Percentiles rank a stretch among this genome's conserved stretches.
These are phyloP conservation scores for Mesembryanthemum crystallinum DNA, from an alignment of 148 eudicot genomes.

Conservation along the genomic window DNA sequence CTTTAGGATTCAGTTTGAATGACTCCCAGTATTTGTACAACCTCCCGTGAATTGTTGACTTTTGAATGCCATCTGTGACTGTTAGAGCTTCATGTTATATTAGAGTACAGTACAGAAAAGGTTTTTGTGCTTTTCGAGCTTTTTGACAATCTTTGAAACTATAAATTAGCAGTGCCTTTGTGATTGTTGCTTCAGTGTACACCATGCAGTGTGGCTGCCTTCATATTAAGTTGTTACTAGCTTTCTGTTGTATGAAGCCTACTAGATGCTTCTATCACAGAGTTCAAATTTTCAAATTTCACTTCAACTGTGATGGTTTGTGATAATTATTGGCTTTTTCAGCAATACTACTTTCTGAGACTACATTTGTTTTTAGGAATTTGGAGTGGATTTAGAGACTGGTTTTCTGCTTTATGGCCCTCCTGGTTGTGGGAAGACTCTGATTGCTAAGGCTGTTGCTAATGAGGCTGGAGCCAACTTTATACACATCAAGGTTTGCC, in stretches of 20 bases:
- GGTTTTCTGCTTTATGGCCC: conserved; percentile 94
- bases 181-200: conserved; percentile 24
- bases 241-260: conserved; percentile 1
- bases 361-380: conserved; percentile 35
- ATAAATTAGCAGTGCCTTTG: not conserved
- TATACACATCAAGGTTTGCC: conserved; percentile 78
- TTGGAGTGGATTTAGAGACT: conserved; percentile 61
- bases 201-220: not conserved
- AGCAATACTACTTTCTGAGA: conserved; percentile 1
- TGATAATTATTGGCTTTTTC: not conserved
- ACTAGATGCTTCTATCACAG: not conserved
- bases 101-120: not conserved
- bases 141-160: not conserved
- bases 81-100: no score
- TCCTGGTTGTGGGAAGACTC: conserved; percentile 94
- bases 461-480: conserved; percentile 89
- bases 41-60: not conserved
- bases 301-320: not conserved
- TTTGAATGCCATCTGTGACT: not conserved
- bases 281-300: not conserved
- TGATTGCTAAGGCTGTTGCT: conserved; percentile 94
- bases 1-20: not conserved
- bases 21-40: not conserved
- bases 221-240: not conserved
- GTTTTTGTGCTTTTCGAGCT: not conserved